phyloP scores from a whole-genome alignment of 768 basidiomycete species.

The Agaricus sinodeliciosus region DNA sequence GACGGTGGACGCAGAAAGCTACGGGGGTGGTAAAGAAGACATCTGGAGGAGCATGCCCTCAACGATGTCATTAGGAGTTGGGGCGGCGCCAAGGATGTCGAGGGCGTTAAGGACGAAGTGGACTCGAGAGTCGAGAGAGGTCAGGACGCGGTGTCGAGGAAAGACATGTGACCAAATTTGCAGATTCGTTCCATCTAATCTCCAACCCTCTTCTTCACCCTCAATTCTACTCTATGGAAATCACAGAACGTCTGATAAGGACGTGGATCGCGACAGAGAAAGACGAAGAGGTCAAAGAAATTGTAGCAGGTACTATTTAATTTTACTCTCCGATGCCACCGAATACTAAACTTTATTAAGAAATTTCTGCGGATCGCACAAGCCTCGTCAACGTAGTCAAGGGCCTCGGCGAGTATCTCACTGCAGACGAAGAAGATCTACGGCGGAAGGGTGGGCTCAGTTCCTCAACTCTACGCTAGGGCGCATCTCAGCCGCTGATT shows the following conservation, averaged over 20 bases:
- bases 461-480: background rate
- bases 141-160: background rate
- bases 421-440: conserved; percentile 73
- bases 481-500: background rate
- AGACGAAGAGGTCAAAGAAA: conserved; percentile 52
- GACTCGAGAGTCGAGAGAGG: background rate
- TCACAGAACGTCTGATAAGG: conserved; percentile 44
- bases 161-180: conserved; percentile 8
- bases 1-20: background rate
- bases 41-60: conserved; percentile 26
- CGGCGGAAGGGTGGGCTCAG: conserved; percentile 65
- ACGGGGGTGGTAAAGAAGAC: conserved; percentile 18
- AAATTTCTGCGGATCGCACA: conserved; percentile 44
- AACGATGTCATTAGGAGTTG: conserved; percentile 26
- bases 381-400: conserved; percentile 78
- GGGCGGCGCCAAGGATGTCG: conserved; percentile 6
- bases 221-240: conserved; percentile 24
- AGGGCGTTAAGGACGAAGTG: background rate
- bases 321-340: background rate
- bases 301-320: conserved; percentile 48
- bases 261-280: conserved; percentile 68
- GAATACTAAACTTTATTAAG: conserved; percentile 18
- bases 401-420: conserved; percentile 81
- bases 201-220: background rate
- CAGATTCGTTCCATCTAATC: conserved; percentile 2